Base-by-base conservation (phyloP, 2,329 filamentous ascomycete species). In the Daldinia sp. region DNA sequence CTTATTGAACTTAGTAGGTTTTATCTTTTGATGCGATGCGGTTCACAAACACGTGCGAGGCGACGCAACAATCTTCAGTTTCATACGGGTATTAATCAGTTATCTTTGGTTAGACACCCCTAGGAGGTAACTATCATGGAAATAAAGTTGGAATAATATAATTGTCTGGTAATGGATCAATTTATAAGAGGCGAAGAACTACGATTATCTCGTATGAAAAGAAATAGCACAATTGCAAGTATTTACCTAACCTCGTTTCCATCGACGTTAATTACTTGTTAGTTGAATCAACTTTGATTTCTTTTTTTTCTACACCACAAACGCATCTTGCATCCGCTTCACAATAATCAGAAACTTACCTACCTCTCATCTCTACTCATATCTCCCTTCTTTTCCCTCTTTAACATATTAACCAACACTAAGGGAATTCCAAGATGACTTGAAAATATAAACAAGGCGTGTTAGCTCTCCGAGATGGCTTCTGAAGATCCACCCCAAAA, bases 401-500 rank as follows among this genome's bases (percentile, higher is more conserved):
- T 23, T 23, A 23, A 23, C 20, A 23, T 23, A 23, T 23, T 23
- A 23, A 23, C 20, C 20, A 23, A 23, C 2, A 23, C 20, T 23
- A 23, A 23, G 20, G 20, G 20, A 23, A 23, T 23, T 23, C 15
- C 12, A 48, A 46, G 23, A 51, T 51, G 46, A 18, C 26, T 26
- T 33, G 26, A 50, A 6, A 44, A 44, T 30, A 39, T 10, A 39
- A 37, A n/a, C 13, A n/a, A 7, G 20, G 7, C 20, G 7, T 13
- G 1, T 30, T 44, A 23, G 37, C 48, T 39, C 10, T 53, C 30
- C 30, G 67, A 64, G 20, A 75, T 73, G 74, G 37, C 68, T 30
- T 62, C 70, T n/a, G 42, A 63, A 50, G 58, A 42, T 37, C 53
- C 60, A 28, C 56, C 51, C 1, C 53, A 23, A 13, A 73, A 84